These are phyloP conservation scores for Hypoxylon intermedium DNA, from an alignment of 495 filamentous ascomycete species.

Conservation along the genomic window DNA sequence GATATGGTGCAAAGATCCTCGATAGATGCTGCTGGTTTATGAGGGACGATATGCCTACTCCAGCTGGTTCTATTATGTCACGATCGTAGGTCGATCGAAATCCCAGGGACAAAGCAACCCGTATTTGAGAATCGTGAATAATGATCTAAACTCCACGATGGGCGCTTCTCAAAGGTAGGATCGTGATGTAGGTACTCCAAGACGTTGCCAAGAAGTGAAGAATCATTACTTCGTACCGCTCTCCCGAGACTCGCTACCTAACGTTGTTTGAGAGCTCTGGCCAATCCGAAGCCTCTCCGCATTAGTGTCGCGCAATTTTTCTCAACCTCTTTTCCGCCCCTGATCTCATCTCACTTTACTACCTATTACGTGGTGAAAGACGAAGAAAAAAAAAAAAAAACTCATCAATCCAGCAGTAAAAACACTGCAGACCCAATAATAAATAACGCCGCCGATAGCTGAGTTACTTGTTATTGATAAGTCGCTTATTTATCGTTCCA, in stretches of 20 bases:
- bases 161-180: conserved; percentile 11
- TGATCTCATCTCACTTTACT: conserved; percentile 23
- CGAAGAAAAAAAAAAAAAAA: too few relatives aligned
- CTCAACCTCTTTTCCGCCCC: conserved; percentile 30
- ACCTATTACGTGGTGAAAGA: not conserved
- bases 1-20: conserved; percentile 29
- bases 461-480: conserved; percentile 5
- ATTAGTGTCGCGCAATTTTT: conserved; percentile 29
- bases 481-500: conserved; percentile 29
- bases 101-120: not conserved
- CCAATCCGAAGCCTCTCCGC: conserved; percentile 22
- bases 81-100: conserved; percentile 8
- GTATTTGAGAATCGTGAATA: conserved; percentile 17
- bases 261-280: conserved; percentile 3
- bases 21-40: conserved; percentile 26
- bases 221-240: conserved; percentile 37
- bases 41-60: conserved; percentile 13
- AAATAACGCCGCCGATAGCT: conserved; percentile 2
- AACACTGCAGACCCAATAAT: conserved; percentile 4
- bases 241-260: conserved; percentile 38
- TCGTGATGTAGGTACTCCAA: conserved; percentile 26
- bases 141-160: conserved; percentile 20
- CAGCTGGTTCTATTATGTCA: conserved; percentile 9
- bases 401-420: conserved; percentile 2
- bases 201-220: conserved; percentile 31